Evolutionary conservation across 192 early-diverging fungal species (phyloP).

Genomic region (Backusella liffmaniae): DNA sequence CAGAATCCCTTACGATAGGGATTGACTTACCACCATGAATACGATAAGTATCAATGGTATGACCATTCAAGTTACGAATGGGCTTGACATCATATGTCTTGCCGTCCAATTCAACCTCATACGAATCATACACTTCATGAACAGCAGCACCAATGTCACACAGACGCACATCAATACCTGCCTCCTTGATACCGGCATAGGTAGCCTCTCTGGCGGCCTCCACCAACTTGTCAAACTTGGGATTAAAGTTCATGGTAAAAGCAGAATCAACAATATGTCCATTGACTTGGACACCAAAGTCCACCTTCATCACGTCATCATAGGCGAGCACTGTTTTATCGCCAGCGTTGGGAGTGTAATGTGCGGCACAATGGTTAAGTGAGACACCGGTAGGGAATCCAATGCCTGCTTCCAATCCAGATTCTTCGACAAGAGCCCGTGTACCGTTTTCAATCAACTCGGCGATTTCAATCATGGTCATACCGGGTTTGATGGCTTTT

Average conservation of each 20-base stretch:
- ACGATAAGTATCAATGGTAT: slow-evolving; percentile 87
- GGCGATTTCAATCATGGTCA: slow-evolving; percentile 90
- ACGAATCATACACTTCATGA: slow-evolving; percentile 98
- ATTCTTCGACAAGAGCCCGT: slow-evolving; percentile 82
- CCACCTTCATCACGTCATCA: slow-evolving; percentile 95
- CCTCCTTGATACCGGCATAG: slow-evolving; percentile 90
- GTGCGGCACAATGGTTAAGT: slow-evolving; percentile 93
- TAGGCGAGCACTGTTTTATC: slow-evolving; percentile 86
- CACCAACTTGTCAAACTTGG: slow-evolving; percentile 80
- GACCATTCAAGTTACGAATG: slow-evolving; percentile 96
- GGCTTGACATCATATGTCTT: slow-evolving; percentile 92
- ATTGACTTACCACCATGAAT: slow-evolving; percentile 96
- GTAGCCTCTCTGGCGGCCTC: slow-evolving; percentile 93
- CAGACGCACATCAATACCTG: slow-evolving; percentile 96
- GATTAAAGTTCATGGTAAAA: slow-evolving; percentile 92
- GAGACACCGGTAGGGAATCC: slow-evolving; percentile 96
- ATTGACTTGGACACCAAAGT: slow-evolving; percentile 93
- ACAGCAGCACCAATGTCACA: slow-evolving; percentile 94
- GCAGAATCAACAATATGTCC: slow-evolving; percentile 95
- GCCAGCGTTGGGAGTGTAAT: slow-evolving; percentile 97
- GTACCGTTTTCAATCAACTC: slow-evolving; percentile 96
- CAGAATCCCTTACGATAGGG: slow-evolving; percentile 83
- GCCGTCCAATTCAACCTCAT: slow-evolving; percentile 92
- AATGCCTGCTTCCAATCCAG: slow-evolving; percentile 82
- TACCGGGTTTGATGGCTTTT: slow-evolving; percentile 86